Evolutionary conservation across 192 early-diverging fungal genomes (phyloP).

Genomic region (Gamsiella multidivaricata): DNA sequence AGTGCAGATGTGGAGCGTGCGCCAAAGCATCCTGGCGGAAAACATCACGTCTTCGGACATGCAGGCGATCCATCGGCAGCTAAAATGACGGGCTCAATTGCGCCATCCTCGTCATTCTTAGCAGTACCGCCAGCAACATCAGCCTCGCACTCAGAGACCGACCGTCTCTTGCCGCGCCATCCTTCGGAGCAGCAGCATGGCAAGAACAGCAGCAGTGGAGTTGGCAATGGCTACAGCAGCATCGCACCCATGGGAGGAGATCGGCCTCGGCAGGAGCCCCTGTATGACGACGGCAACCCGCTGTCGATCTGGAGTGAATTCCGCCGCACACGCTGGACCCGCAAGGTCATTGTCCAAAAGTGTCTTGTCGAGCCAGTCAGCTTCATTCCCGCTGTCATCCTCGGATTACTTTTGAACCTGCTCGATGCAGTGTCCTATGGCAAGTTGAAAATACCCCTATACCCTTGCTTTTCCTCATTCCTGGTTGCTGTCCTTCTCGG

Average conservation of each 20-base stretch:
- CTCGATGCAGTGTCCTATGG: conserved; percentile 92
- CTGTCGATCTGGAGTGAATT: conserved; percentile 34
- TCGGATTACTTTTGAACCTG: conserved; percentile 92
- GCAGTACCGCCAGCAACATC: background rate
- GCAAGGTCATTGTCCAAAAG: conserved; percentile 39
- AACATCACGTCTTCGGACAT: background rate
- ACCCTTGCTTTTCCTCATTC: conserved; percentile 7
- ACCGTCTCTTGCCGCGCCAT: conserved; percentile 21
- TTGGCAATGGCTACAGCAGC: conserved; percentile 16
- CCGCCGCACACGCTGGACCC: conserved; percentile 37
- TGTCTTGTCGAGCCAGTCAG: conserved; percentile 63
- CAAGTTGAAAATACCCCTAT: conserved; percentile 22
- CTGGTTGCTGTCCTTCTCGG: background rate
- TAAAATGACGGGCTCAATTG: conserved; percentile 9
- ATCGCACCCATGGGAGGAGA: conserved; percentile 11
- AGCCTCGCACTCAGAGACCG: conserved; percentile 11
- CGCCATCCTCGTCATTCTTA: conserved; percentile 11
- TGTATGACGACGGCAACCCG: conserved; percentile 13
- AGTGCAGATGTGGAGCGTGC: conserved; percentile 2
- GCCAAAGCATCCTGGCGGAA: conserved; percentile 5
- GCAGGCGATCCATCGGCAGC: background rate
- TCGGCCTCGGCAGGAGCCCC: background rate
- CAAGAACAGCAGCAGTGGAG: background rate
- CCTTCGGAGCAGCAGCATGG: conserved; percentile 14
- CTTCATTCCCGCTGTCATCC: conserved; percentile 88